Conservation (phyloP, 2,329 filamentous ascomycete genomes). For the Penicillium polonicum region DNA sequence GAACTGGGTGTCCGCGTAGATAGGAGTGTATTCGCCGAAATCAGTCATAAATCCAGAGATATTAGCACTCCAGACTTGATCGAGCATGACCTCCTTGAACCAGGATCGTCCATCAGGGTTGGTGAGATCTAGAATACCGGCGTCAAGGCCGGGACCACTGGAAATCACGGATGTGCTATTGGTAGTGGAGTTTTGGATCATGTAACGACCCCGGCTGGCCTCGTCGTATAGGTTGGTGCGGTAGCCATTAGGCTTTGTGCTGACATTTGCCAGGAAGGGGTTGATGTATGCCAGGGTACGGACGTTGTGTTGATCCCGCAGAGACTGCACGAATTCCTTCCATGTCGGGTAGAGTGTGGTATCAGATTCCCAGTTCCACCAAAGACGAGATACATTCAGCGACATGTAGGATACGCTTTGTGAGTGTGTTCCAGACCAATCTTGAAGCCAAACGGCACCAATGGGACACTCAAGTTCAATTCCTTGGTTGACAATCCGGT, state of each 20-base stretch:
- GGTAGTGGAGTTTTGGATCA: constrained; percentile 38
- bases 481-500: constrained; percentile 34
- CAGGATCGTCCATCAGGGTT: constrained; percentile 33
- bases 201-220: constrained; percentile 30
- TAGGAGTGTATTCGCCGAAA: constrained; percentile 40
- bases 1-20: constrained; percentile 27
- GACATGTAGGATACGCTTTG: constrained; percentile 35
- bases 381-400: constrained; percentile 36
- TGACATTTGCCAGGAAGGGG: constrained; percentile 37
- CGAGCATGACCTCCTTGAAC: constrained; percentile 35
- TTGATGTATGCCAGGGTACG: constrained; percentile 36
- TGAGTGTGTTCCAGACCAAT: constrained; percentile 38
- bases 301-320: constrained; percentile 34
- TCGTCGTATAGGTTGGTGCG: constrained; percentile 34
- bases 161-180: constrained; percentile 36
- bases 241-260: constrained; percentile 33
- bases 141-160: constrained; percentile 38
- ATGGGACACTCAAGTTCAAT: constrained; percentile 31
- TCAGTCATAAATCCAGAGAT: constrained; percentile 40
- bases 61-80: constrained; percentile 38
- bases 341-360: constrained; percentile 35
- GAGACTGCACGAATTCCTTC: constrained; percentile 36
- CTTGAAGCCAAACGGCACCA: constrained; percentile 39
- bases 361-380: constrained; percentile 44
- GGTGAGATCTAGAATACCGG: constrained; percentile 39